Conservation (phyloP, 1,284 basidiomycete species). For the Apiotrichum veenhuisii region DNA sequence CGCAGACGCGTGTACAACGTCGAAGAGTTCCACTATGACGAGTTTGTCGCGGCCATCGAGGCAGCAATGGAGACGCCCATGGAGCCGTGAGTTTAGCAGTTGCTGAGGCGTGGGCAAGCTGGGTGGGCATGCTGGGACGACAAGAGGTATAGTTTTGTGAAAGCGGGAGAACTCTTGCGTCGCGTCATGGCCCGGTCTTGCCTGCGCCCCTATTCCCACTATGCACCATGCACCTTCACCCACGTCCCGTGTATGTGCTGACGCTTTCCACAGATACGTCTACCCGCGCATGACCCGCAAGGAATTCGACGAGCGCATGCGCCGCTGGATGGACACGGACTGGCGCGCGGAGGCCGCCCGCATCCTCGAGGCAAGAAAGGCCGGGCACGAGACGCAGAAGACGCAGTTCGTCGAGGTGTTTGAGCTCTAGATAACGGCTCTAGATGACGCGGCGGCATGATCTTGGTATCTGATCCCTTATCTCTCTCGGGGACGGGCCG, state of each 20-base stretch:
- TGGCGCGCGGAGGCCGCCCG: slow-evolving; percentile 14
- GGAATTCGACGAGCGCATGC: slow-evolving; percentile 20
- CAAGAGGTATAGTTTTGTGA: not conserved
- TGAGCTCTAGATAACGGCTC: slow-evolving; percentile 17
- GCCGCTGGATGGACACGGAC: slow-evolving; percentile 18
- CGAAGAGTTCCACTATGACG: slow-evolving; percentile 21
- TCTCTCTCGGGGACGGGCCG: no score
- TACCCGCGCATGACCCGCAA: slow-evolving; percentile 15
- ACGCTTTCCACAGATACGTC: not conserved
- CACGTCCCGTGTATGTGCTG: no score
- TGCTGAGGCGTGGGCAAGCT: not conserved
- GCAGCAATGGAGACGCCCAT: slow-evolving; percentile 18
- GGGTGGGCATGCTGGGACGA: not conserved
- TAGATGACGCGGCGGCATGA: no score
- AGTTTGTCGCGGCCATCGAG: slow-evolving; percentile 21
- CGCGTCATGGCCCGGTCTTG: no score
- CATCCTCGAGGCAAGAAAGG: slow-evolving; percentile 10
- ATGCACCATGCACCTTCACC: no score
- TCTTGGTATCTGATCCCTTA: no score
- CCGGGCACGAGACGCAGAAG: slow-evolving; percentile 9
- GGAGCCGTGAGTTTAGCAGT: slow-evolving; percentile 16
- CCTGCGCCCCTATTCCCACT: no score
- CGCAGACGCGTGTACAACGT: slow-evolving; percentile 26
- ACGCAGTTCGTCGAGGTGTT: not conserved
- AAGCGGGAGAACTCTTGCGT: not conserved